Base-by-base conservation (phyloP, 208 protist genomes). In the Acanthamoeba royreba region DNA sequence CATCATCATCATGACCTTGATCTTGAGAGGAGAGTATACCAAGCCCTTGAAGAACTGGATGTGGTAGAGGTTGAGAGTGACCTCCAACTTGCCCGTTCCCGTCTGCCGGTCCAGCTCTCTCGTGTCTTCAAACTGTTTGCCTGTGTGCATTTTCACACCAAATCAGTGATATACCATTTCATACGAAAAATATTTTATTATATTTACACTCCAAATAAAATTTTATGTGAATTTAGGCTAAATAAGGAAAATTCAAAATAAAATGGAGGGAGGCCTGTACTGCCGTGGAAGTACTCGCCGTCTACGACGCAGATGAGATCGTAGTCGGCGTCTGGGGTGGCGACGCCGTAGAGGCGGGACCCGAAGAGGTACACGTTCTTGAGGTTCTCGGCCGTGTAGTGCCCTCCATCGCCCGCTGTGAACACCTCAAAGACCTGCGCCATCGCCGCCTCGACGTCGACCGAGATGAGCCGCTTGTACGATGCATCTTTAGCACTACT, bases 271-370 rank as follows among this genome's bases (percentile, higher is more conserved):
- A n/a, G n/a, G n/a, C n/a, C n/a, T n/a, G n/a, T n/a, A n/a, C n/a
- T n/a, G 47, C 47, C 79, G 28, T 88, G 79, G 33, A 88, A 88
- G 79, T 88, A 88, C 13, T 53, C 47, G 42, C 79, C 79, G 17
- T 88, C 79, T 9, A 88, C 79, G n/a, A 88, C 38, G 79, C 79
- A 88, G 28, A 88, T 88, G 47, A 88, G 79, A 38, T 88, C 79
- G 49, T 88, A 88, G 79, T 88, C 79, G 17, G 79, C 43, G 79
- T 53, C 49, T 42, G 79, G 79, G 49, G 79, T 63, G 45, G 79
- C 79, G 33, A 53, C 43, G 8, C 79, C 79, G 47, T 88, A 88
- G 28, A 88, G 79, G 31, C 79, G 79, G 28, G 79, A 88, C 2
- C 79, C 79, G 45, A 88, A 88, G 28, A 88, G 79, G 49, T 88